Percentiles rank a stretch among this genome's conserved stretches.
Evolutionary conservation across 1,139 yeast genomes (phyloP).

Genomic region (Yamadazyma sp.): DNA sequence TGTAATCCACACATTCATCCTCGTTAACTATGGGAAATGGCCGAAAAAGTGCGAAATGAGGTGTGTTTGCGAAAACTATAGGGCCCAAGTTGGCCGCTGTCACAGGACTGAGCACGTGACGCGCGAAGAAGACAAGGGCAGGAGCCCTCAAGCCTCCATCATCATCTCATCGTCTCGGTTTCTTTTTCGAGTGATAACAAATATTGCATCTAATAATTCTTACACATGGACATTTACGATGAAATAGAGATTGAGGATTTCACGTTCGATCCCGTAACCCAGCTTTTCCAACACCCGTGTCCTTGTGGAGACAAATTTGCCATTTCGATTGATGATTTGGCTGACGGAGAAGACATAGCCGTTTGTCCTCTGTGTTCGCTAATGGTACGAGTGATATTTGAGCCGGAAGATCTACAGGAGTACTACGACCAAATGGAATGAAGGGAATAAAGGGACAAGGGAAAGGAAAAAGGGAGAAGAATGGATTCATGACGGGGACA

Average conservation of each 20-base stretch:
- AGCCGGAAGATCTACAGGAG: conserved; percentile 48
- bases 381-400: conserved; percentile 90
- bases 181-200: background rate
- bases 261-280: conserved; percentile 79
- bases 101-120: background rate
- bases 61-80: background rate
- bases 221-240: conserved; percentile 67
- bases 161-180: background rate
- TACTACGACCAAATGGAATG: conserved; percentile 22
- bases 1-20: background rate
- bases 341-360: conserved; percentile 91
- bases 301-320: conserved; percentile 98
- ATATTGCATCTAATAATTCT: background rate
- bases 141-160: background rate
- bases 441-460: background rate
- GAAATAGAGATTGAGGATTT: conserved; percentile 97
- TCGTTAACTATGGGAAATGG: background rate
- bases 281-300: conserved; percentile 90
- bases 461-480: background rate
- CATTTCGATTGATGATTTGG: conserved; percentile 78
- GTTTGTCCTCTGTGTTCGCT: conserved; percentile 96
- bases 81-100: background rate
- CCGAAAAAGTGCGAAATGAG: background rate
- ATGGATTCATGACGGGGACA: no score
- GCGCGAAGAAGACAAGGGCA: conserved; percentile 2